Evolutionary conservation across 2,329 filamentous ascomycete species (phyloP), one percentile per base, ranked within the genome.

Genomic region (Lecanicillium sp.): DNA sequence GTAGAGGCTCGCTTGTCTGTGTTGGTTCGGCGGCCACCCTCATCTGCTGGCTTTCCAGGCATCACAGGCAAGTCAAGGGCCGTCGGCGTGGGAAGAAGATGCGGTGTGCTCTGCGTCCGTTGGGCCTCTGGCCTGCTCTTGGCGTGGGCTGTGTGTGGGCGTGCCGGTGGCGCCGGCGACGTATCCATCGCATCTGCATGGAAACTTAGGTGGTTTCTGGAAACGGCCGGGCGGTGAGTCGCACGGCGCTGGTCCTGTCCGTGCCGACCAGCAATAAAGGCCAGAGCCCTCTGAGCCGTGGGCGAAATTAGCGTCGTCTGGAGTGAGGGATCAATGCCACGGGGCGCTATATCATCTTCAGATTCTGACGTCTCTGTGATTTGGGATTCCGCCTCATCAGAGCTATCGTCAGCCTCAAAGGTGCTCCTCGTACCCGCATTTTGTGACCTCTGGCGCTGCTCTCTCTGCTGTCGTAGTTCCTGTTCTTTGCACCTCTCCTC

Each of bases 81-180:
- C 2, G 46, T 43, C 27, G 54, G 49, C 31, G 51, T 45, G 14
- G 54, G 43, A 14, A 59, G 56, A n/a, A 72, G 52, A 18, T 71
- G 64, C 12, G 70, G 64, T 32, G 72, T 70, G 48, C 68, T 74
- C 41, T 66, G 64, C 13, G 64, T 66, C 44, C 68, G 61, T 40
- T 69, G 65, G 25, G 61, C 49, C 22, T 59, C 50, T 33, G 71
- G 70, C 29, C 71, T 64, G 41, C 54, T 64, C 48, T 64, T 69
- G 33, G 66, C 65, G 46, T 77, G 67, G 12, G 72, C 65, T 1
- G 72, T 77, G 43, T 75, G 71, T n/a, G 74, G 73, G 31, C 72
- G 68, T 4, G 46, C 57, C 48, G 55, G 50, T 5, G 55, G 53
- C 4, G 41, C 42, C 19, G 35, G 47, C 31, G 50, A 14, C 39